Evolutionary conservation across 768 basidiomycete genomes (phyloP).

Genomic region (Amanita polypyramis): DNA sequence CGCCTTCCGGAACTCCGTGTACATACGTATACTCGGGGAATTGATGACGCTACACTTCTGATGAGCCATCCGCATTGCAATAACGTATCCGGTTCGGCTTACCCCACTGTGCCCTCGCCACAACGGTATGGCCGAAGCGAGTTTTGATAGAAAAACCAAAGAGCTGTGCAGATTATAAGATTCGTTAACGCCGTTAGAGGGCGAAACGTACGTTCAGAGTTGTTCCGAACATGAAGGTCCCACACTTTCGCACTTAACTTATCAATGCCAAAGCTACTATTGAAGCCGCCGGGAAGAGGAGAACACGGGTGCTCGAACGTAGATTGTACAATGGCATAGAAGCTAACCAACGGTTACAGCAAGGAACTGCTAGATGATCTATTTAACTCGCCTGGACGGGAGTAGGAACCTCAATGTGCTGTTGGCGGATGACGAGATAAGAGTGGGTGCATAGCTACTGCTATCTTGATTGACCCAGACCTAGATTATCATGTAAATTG

Average conservation of each 20-base stretch:
- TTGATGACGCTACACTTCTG: conserved; percentile 24
- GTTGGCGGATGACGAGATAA: conserved; percentile 19
- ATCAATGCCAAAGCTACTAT: conserved; percentile 20
- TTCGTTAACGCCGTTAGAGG: conserved; percentile 1
- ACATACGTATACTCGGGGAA: conserved; percentile 19
- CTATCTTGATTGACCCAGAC: conserved; percentile 28
- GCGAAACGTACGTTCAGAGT: conserved; percentile 15
- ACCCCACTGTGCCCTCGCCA: conserved; percentile 30
- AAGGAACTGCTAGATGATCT: background rate
- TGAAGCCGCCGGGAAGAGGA: conserved; percentile 29
- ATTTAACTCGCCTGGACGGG: conserved; percentile 21
- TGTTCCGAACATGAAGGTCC: conserved; percentile 25
- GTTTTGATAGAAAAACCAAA: conserved; percentile 29
- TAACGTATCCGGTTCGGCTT: conserved; percentile 7
- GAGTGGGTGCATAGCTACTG: conserved; percentile 27
- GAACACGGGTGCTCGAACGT: conserved; percentile 26
- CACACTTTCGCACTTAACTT: conserved; percentile 18
- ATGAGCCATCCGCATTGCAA: background rate
- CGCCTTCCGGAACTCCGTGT: conserved; percentile 15
- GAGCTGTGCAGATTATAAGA: conserved; percentile 11
- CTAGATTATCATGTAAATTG: conserved; percentile 13
- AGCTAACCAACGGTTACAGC: conserved; percentile 12
- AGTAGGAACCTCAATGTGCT: conserved; percentile 31
- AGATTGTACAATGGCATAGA: conserved; percentile 31
- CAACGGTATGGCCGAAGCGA: conserved; percentile 27